phyloP scores from a whole-genome alignment of 495 filamentous ascomycete genomes.

The Daldinia vernicosa region DNA sequence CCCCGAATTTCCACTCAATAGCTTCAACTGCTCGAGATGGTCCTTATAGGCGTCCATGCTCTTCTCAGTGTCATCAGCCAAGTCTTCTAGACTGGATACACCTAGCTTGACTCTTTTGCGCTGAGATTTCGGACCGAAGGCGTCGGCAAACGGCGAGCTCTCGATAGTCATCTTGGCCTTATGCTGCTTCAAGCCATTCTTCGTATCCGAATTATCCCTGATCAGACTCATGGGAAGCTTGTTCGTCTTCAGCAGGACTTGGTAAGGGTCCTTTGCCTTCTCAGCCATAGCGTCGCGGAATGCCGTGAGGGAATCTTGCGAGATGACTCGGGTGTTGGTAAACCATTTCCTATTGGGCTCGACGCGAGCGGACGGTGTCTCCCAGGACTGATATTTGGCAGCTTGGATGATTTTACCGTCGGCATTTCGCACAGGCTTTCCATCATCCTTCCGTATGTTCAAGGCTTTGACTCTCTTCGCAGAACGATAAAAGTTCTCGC shows the following conservation, averaged over 20 bases:
- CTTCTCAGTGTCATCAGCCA: slow-evolving; percentile 79
- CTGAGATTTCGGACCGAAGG: slow-evolving; percentile 93
- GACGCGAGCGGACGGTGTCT: slow-evolving; percentile 79
- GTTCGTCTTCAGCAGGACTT: slow-evolving; percentile 90
- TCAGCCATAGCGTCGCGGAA: slow-evolving; percentile 95
- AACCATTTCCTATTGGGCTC: slow-evolving; percentile 91
- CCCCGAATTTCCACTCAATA: slow-evolving; percentile 73
- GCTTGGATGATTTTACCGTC: slow-evolving; percentile 78
- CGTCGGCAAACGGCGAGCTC: slow-evolving; percentile 82
- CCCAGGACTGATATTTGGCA: slow-evolving; percentile 81
- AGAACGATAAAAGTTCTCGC: slow-evolving; percentile 93
- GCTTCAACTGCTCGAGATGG: slow-evolving; percentile 73
- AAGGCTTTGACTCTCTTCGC: slow-evolving; percentile 88
- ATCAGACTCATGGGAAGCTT: slow-evolving; percentile 88
- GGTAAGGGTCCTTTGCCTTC: slow-evolving; percentile 88
- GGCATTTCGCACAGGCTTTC: slow-evolving; percentile 75
- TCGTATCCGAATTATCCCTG: slow-evolving; percentile 65
- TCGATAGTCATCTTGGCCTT: slow-evolving; percentile 94
- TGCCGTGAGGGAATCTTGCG: slow-evolving; percentile 69
- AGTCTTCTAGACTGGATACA: slow-evolving; percentile 79
- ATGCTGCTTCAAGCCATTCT: slow-evolving; percentile 90
- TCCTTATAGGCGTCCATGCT: slow-evolving; percentile 83
- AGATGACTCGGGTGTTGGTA: slow-evolving; percentile 67
- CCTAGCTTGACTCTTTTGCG: slow-evolving; percentile 89
- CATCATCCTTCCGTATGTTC: slow-evolving; percentile 84